These are phyloP conservation scores for Mycocentrospora acerina DNA, from an alignment of 2,329 filamentous ascomycete species.

Conservation along the genomic window DNA sequence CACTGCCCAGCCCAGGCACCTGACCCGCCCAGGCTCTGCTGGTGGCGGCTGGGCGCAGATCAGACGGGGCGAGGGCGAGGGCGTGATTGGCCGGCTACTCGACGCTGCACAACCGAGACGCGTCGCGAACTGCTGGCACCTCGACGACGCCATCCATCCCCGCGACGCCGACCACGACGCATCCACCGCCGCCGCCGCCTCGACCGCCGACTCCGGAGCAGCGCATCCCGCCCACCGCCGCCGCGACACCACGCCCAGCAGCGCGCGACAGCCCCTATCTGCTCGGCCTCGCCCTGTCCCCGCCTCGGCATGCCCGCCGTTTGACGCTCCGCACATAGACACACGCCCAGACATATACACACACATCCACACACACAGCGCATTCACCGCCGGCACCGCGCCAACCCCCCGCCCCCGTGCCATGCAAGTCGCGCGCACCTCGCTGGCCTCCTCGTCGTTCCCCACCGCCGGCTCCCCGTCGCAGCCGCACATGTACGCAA, in stretches of 20 bases:
- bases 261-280: conserved; percentile 2
- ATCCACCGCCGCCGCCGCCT: background rate
- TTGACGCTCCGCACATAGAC: conserved; percentile 12
- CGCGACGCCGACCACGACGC: background rate
- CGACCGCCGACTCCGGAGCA: no score
- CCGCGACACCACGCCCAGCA: background rate
- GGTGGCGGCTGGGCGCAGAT: no score
- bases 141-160: background rate
- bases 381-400: conserved; percentile 1
- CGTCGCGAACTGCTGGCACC: background rate
- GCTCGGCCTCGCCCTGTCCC: conserved; percentile 1
- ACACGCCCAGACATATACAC: no score
- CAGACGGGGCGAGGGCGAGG: no score
- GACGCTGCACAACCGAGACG: conserved; percentile 2
- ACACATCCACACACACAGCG: background rate
- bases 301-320: conserved; percentile 17
- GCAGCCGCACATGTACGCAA: conserved; percentile 37
- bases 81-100: conserved; percentile 19
- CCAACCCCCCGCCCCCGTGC: conserved; percentile 9
- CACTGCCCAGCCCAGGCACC: no score
- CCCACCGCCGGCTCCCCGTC: conserved; percentile 24
- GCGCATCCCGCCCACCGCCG: background rate
- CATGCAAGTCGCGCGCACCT: conserved; percentile 40
- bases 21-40: no score
- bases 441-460: conserved; percentile 32